Base-by-base conservation (phyloP, 2,329 filamentous ascomycete genomes). In the Diaporthe eres region DNA sequence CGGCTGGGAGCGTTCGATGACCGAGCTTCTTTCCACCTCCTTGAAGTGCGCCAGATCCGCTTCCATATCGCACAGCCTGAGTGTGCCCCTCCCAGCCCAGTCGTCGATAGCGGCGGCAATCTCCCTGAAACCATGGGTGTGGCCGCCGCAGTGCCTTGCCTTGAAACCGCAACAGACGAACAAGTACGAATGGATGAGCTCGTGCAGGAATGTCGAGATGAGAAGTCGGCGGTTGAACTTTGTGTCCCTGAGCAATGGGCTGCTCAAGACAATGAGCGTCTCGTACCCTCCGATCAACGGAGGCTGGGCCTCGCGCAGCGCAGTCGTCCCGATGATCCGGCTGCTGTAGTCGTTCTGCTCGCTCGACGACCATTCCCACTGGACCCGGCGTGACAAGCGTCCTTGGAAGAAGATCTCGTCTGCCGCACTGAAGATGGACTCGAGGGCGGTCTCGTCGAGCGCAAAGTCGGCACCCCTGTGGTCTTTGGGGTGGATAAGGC, bases 151-250 rank as follows among this genome's bases (percentile, higher is more conserved):
- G 34, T 86, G 83, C 49, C 87, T 84, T 0, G 91, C 91, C 58
- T 87, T 85, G 80, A 91, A 89, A 5, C 91, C 91, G 78, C 90
- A 92, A 71, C 84, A 86, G 74, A 93, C 88, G 78, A 93, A 93
- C 22, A 93, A 84, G 80, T 92, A 93, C 82, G 91, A 91, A 82
- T 93, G 91, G 65, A 93, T 91, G 78, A 93, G 87, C 82, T 93
- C 92, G 80, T 93, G 92, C 63, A 93, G 80, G 77, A 93, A 92
- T 0, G 91, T 92, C 9, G 90, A 90, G 67, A 93, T 91, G 73
- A 93, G 86, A 22, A 93, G 85, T 9, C 90, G 86, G 7, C 91
- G 84, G 80, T 91, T 91, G 81, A 91, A 93, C 67, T 85, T 86
- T 19, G 82, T 85, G 77, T 89, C 86, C 53, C 84, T 85, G n/a